Conservation (phyloP, 352 stramenopile species). For the Phytopythium kandeliae region DNA sequence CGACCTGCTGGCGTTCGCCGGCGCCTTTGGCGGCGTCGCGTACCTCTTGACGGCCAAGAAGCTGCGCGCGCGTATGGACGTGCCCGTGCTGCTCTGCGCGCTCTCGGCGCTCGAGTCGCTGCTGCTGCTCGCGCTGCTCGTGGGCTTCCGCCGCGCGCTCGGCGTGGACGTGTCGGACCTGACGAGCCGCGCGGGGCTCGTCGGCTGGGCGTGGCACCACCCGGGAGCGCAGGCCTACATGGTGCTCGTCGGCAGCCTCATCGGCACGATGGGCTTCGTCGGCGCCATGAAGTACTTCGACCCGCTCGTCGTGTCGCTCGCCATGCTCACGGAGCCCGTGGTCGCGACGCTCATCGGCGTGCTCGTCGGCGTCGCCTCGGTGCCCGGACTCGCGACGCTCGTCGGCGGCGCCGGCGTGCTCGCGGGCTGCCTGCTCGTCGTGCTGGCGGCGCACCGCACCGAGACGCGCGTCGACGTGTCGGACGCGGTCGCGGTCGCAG, state of each 20-base stretch:
- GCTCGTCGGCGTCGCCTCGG: slow-evolving; percentile 25
- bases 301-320: slow-evolving; percentile 49
- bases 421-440: slow-evolving; percentile 33
- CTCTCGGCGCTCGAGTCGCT: slow-evolving; percentile 18
- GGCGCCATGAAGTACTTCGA: slow-evolving; percentile 53
- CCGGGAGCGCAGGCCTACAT: slow-evolving; percentile 40
- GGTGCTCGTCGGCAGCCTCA: slow-evolving; percentile 35
- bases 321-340: slow-evolving; percentile 46
- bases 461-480: slow-evolving; percentile 34
- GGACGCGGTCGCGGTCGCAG: slow-evolving; percentile 9
- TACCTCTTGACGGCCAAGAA: slow-evolving; percentile 45
- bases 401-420: slow-evolving; percentile 32
- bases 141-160: neutral
- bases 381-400: slow-evolving; percentile 33
- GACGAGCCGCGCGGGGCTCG: slow-evolving; percentile 16
- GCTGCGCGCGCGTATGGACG: slow-evolving; percentile 25
- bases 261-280: slow-evolving; percentile 55
- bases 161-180: neutral
- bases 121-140: slow-evolving; percentile 5
- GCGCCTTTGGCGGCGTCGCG: slow-evolving; percentile 36
- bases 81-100: slow-evolving; percentile 37
- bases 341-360: slow-evolving; percentile 43
- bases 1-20: slow-evolving; percentile 49
- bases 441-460: slow-evolving; percentile 28
- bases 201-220: slow-evolving; percentile 43